Evolutionary conservation across 495 filamentous ascomycete genomes (phyloP), one percentile per base, ranked within the genome.

Genomic region (Neurospora pannonica): DNA sequence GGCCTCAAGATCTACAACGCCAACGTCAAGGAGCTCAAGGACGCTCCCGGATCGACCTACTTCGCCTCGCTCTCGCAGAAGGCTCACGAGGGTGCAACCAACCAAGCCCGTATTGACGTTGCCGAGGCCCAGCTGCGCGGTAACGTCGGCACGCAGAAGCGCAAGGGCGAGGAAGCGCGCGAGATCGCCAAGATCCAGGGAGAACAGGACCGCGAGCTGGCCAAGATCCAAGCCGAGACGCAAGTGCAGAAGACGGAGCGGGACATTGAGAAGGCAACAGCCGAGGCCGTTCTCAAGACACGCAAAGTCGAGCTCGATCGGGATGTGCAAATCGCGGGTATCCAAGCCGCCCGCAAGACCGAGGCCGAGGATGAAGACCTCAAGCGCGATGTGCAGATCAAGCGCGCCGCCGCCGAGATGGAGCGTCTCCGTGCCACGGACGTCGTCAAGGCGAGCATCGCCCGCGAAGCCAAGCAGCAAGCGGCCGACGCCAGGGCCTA

Each of bases 171-270:
- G 77, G 90, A 92, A 71, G 92, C 93, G 77, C 91, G 93, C 73
- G 91, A 93, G 76, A 92, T 95, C 62, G 90, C 91, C 72, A 94
- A 92, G 82, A 95, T 96, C 75, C 88, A 94, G 77, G 92, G 93
- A 73, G 86, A 90, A 77, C 91, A 92, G 71, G 92, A 93, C 77
- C 91, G 93, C 73, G 91, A 93, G 76, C 92, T 95, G 70, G 90
- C 91, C 72, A 94, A 92, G 82, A 95, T 96, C 77, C 88, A 94
- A 76, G 92, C 92, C 73, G 89, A 91, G 71, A 94, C 92, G 31
- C 92, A 93, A 2, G 92, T 94, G 5, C 88, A 91, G 71, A 93
- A 95, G 83, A 95, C 93, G 5, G 88, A 94, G 77, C 90, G 93
- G 73, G 93, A 94, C 76, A 89, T 90, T 70, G 92, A 95, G 83